phyloP scores from a whole-genome alignment of 129 eudicot genomes.

The sunflower (Helianthus annuus) region DNA sequence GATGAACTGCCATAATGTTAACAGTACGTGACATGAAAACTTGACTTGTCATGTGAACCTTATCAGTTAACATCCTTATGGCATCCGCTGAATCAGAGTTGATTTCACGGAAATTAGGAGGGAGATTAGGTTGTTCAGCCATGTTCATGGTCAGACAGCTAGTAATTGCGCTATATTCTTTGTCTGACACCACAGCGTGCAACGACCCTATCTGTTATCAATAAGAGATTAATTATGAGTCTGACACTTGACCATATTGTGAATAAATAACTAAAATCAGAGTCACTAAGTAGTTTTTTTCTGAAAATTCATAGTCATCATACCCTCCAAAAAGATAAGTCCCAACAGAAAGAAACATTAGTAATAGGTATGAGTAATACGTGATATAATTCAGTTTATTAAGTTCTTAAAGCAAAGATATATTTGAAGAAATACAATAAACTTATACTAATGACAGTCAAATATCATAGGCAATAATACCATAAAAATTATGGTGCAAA shows the following conservation, averaged over 20 bases:
- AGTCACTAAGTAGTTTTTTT: background rate
- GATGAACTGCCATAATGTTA: constrained; percentile 65
- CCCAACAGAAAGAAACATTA: constrained; percentile 21
- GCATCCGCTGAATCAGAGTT: constrained; percentile 62
- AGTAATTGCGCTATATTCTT: constrained; percentile 73
- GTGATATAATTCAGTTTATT: background rate
- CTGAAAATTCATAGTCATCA: background rate
- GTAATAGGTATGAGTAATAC: background rate
- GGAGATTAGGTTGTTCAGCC: constrained; percentile 73
- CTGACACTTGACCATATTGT: constrained; percentile 14
- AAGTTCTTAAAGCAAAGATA: constrained; percentile 5
- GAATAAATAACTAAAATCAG: background rate
- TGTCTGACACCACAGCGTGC: constrained; percentile 84
- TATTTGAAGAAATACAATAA: constrained; percentile 8
- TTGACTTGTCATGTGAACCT: constrained; percentile 89
- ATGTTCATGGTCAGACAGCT: constrained; percentile 70
- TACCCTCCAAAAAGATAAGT: constrained; percentile 9
- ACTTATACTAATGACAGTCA: background rate
- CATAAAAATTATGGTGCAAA: background rate
- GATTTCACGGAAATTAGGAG: constrained; percentile 83
- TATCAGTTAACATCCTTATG: constrained; percentile 73
- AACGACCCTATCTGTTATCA: constrained; percentile 72
- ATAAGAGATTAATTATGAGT: constrained; percentile 17
- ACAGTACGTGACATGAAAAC: constrained; percentile 79
- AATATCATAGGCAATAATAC: background rate